Conservation (phyloP, 2,329 filamentous ascomycete genomes). For the Sclerotinia subarctica region DNA sequence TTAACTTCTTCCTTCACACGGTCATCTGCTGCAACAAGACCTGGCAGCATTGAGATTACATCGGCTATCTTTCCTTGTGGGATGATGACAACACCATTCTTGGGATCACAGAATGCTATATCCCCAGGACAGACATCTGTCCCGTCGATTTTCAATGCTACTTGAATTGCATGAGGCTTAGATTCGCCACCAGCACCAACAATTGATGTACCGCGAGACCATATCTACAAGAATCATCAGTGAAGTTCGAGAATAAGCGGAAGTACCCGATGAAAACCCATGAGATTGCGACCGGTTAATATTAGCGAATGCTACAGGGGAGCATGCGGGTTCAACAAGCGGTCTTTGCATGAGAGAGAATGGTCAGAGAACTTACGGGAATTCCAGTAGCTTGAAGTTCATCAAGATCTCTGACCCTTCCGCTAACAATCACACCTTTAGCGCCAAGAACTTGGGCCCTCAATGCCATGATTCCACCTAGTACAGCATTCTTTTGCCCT, state of each 20-base stretch:
- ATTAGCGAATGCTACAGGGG: background rate
- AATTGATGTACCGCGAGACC: conserved; percentile 54
- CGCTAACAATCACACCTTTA: conserved; percentile 62
- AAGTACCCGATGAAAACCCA: background rate
- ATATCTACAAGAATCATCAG: conserved; percentile 45
- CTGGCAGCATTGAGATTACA: conserved; percentile 53
- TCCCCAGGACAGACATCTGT: conserved; percentile 54
- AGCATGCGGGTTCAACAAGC: background rate
- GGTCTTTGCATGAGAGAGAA: background rate
- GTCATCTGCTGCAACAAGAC: conserved; percentile 48
- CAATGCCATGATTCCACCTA: conserved; percentile 74
- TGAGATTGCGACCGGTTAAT: background rate
- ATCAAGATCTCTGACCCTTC: conserved; percentile 63
- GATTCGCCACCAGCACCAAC: conserved; percentile 56
- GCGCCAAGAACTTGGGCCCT: conserved; percentile 63
- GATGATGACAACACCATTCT: conserved; percentile 68
- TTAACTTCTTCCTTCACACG: conserved; percentile 63
- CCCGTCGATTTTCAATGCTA: conserved; percentile 45
- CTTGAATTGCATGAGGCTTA: conserved; percentile 53
- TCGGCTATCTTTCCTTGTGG: conserved; percentile 57
- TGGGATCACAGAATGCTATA: conserved; percentile 65
- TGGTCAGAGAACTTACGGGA: conserved; percentile 46
- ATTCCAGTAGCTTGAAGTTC: conserved; percentile 56
- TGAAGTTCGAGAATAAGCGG: background rate
- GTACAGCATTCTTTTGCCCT: conserved; percentile 64